Evolutionary conservation across 768 basidiomycete species (phyloP).

Genomic region (Leccinum olivaceopallidum): DNA sequence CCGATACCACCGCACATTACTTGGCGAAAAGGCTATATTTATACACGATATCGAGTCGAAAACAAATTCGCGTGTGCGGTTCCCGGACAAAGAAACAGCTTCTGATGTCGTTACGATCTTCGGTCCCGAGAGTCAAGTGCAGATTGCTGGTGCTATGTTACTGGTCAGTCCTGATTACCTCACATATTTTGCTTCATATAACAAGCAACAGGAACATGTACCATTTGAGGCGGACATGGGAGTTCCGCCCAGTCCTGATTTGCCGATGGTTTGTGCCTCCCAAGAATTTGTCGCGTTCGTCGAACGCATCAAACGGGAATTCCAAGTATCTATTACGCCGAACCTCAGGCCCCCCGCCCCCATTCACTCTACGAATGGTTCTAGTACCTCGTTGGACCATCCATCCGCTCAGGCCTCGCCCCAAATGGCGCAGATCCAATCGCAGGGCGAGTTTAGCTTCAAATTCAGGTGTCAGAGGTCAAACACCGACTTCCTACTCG

Average conservation of each 20-base stretch:
- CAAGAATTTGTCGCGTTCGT: constrained; percentile 85
- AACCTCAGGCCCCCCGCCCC: constrained; percentile 58
- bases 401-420: constrained; percentile 28
- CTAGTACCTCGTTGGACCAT: constrained; percentile 50
- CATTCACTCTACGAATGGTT: constrained; percentile 45
- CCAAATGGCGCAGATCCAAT: constrained; percentile 21
- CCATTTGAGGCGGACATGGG: constrained; percentile 96
- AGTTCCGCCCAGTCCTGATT: constrained; percentile 80
- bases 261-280: constrained; percentile 71
- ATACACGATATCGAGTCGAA: constrained; percentile 96
- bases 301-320: constrained; percentile 90
- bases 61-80: constrained; percentile 90
- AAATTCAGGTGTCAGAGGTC: constrained; percentile 95
- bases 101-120: constrained; percentile 95
- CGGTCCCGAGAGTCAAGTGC: constrained; percentile 95
- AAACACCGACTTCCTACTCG: constrained; percentile 89
- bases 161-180: constrained; percentile 52
- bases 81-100: constrained; percentile 93
- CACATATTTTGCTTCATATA: not conserved
- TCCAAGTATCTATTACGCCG: constrained; percentile 87
- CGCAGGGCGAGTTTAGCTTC: constrained; percentile 75
- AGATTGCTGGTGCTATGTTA: constrained; percentile 95
- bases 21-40: constrained; percentile 96
- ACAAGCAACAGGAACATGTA: constrained; percentile 77
- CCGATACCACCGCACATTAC: constrained; percentile 90